Conservation (phyloP, 2,329 filamentous ascomycete species). For the Penicillium sclerotiorum region DNA sequence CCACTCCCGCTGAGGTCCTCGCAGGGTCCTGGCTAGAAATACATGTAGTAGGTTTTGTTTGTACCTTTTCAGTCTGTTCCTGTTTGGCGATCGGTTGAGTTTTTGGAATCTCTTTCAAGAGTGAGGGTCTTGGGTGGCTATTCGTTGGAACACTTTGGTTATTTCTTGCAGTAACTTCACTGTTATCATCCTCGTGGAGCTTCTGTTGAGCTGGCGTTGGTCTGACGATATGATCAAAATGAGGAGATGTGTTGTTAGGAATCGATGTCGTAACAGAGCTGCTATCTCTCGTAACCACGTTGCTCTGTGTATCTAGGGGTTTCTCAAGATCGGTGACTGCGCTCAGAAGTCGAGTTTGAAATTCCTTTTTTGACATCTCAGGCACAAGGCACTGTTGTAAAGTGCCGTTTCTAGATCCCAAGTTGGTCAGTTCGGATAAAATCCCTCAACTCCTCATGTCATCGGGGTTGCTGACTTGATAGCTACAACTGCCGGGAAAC, state of each 20-base stretch:
- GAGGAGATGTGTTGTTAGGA: slow-evolving; percentile 18
- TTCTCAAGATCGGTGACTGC: slow-evolving; percentile 45
- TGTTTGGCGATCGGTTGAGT: too few relatives aligned
- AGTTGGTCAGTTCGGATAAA: too few relatives aligned
- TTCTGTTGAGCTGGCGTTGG: too few relatives aligned
- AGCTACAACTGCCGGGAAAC: slow-evolving; percentile 76
- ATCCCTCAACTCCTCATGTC: too few relatives aligned
- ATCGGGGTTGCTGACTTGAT: slow-evolving; percentile 63
- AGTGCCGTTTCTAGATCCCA: slow-evolving; percentile 65
- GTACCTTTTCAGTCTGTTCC: too few relatives aligned
- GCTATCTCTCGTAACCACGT: too few relatives aligned
- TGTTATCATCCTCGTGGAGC: too few relatives aligned
- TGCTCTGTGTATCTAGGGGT: too few relatives aligned
- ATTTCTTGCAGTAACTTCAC: too few relatives aligned
- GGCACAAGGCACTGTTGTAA: slow-evolving; percentile 74
- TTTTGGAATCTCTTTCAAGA: too few relatives aligned
- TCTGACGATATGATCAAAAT: not conserved
- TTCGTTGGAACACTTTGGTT: too few relatives aligned
- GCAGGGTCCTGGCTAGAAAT: slow-evolving; percentile 5
- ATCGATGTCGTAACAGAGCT: slow-evolving; percentile 11
- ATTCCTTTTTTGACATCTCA: slow-evolving; percentile 67
- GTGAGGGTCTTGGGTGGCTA: too few relatives aligned
- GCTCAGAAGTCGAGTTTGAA: slow-evolving; percentile 58
- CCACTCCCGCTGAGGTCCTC: slow-evolving; percentile 9
- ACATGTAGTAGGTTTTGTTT: slow-evolving; percentile 15